Percentiles rank a stretch among this genome's conserved stretches.
Evolutionary conservation across 2,329 filamentous ascomycete genomes (phyloP).

Genomic region (Mollisia scopiformis): DNA sequence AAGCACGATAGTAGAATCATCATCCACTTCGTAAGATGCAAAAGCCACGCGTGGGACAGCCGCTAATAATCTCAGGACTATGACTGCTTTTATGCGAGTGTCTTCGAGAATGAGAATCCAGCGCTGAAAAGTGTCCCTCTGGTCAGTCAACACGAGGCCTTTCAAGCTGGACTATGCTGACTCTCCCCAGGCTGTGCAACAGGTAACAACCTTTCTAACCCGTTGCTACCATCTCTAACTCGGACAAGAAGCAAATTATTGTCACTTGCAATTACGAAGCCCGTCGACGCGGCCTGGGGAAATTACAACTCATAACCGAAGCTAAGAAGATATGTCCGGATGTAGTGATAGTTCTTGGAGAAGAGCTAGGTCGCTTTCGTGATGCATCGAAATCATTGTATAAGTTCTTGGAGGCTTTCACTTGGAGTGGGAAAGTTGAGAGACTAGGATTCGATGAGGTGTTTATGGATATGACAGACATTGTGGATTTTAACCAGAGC

Average conservation of each 20-base stretch:
- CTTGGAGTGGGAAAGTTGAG: constrained; percentile 80
- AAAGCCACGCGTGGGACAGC: not conserved
- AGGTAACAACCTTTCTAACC: constrained; percentile 25
- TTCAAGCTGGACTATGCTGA: constrained; percentile 21
- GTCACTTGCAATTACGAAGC: constrained; percentile 96
- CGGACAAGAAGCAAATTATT: constrained; percentile 57
- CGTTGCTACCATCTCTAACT: constrained; percentile 50
- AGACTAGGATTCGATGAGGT: constrained; percentile 91
- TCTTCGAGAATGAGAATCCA: constrained; percentile 78
- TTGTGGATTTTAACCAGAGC: constrained; percentile 79
- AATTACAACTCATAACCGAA: constrained; percentile 84
- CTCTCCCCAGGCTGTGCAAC: constrained; percentile 35
- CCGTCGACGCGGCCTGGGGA: constrained; percentile 70
- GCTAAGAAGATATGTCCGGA: constrained; percentile 82
- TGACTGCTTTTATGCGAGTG: constrained; percentile 94
- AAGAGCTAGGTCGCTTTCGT: constrained; percentile 84
- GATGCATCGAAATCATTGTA: constrained; percentile 84
- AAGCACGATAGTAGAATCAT: constrained; percentile 25
- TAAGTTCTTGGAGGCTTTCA: constrained; percentile 69
- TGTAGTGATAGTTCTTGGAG: constrained; percentile 81
- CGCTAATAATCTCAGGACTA: constrained; percentile 58
- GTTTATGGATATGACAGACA: constrained; percentile 73
- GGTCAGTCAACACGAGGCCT: constrained; percentile 61
- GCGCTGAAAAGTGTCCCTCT: constrained; percentile 72
- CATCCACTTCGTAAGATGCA: constrained; percentile 63